Base-by-base conservation (phyloP, 108 stramenopile species). In the Fistulifera pelliculosa region DNA sequence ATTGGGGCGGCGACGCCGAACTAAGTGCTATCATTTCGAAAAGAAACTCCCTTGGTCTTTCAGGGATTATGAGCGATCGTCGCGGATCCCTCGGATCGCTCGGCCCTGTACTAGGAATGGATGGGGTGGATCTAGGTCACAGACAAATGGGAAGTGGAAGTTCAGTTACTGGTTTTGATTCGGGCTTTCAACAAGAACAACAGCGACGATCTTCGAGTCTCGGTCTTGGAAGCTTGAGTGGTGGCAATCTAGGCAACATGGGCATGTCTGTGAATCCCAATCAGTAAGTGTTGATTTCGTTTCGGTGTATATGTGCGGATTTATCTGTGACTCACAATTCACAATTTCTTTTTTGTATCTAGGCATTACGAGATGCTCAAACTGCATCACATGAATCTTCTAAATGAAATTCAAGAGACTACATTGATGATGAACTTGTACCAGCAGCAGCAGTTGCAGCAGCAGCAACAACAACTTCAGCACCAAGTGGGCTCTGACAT, bases 331-430 rank as follows among this genome's bases (percentile, higher is more conserved):
- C 3, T 35, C 6, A 6, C 31, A 35, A 35, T 8, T 35, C 47
- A 35, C 58, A 31, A 15, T 1, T 15, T 54, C 49, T 41, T 62
- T 47, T 27, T 21, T 38, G 14, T 31, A 45, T 25, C n/a, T 45
- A 61, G 56, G 41, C 81, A 83, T 64, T 80, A 70, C 50, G 85
- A 85, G 56, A 93, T 93, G 90, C 74, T 93, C 39, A 93, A 93
- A 58, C 74, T 93, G 24, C 90, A 93, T 66, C 90, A 93, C 54
- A 93, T 93, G 90, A 93, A 93, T 65, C 66, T 93, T 10, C 61
- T 93, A 26, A 93, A 93, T 60, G 90, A 93, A 52, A 93, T 93
- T 52, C 90, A 93, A 61, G 90, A 93, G 55, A 93, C 90, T 1
- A 93, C 90, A 2, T 58, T 93, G 19, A 93, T 93, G 90, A 93